Evolutionary conservation across 495 filamentous ascomycete species (phyloP), one percentile per base, ranked within the genome.

Genomic region (Penicillium salamii): DNA sequence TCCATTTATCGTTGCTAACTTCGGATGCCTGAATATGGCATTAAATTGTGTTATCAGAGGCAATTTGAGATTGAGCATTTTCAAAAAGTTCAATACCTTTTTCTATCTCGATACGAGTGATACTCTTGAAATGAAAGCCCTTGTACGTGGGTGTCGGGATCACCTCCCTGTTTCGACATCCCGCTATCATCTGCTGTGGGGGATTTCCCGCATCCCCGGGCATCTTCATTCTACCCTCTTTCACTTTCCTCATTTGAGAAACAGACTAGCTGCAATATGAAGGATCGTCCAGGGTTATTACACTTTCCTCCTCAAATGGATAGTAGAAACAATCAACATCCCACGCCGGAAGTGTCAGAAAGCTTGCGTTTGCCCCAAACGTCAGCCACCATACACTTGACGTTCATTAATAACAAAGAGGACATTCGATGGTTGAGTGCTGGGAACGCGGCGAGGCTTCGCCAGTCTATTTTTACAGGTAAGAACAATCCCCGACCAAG

Each of bases 321-420:
- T 12, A 7, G 7, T 8, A 11, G 3, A 12, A 32, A 32, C 11
- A 32, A 32, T 32, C 29, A 26, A 3, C 4, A 26, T 26, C 23
- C 8, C 4, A 4, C 23, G 23, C 23, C 8, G 4, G 8, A 8
- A 26, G 5, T 32, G 31, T 19, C 34, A 23, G 34, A 39, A 17
- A 29, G 23, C 23, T 26, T 8, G 23, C 3, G 23, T 4, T 26
- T 26, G 23, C 23, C n/a, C n/a, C 13, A 36, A 3, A 20, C 18
- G 11, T 24, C 11, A 24, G 19, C 2, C 13, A 15, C 20, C 5
- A 37, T 38, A 19, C 32, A 40, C 19, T 52, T 59, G 23, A 55
- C 44, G 1, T 57, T 60, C 18, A 36, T 60, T 8, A 26, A 57
- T 9, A 38, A 46, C 33, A 86, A 90, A 2, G 31, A 52, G 28